Base-by-base conservation (phyloP, 345 rosid genomes). In the Lumnitzera littorea region DNA sequence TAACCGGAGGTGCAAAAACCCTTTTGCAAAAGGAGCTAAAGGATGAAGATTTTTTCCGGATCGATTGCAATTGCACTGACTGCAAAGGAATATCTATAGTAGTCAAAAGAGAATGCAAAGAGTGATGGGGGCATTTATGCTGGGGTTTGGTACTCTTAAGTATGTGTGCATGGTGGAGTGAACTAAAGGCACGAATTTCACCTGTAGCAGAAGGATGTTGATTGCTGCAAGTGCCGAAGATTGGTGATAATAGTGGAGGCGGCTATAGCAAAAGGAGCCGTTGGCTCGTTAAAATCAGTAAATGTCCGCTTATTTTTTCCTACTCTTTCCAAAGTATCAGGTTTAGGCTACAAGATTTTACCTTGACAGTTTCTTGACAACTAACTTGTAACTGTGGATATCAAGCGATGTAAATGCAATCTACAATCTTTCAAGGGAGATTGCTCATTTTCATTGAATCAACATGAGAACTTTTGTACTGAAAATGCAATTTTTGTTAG, bases 161-260 rank as follows among this genome's bases (percentile, higher is more conserved):
- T 7, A 67, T 68, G 63, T 67, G 76, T 41, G 36, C 72, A 13
- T 60, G 65, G 59, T 51, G 69, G 62, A 31, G 60, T 48, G 81
- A 60, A 16, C 57, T 61, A 0, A 27, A 27, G 31, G 41, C 53
- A 64, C 77, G 11, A 72, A 80, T 77, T 64, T 49, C 79, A n/a
- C 87, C 86, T 12, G 81, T 81, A 13, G 20, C 87, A 83, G 41
- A 81, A 83, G 84, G 50, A 53, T 84, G 55, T 56, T 77, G 51
- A 69, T 84, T 23, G 64, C 59, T 9, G 57, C 75, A 64, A 60
- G 64, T 9, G 57, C 50, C 12, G 3, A 50, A 9, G 1, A 14
- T 1, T 10, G 53, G 36, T 29, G 36, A 2, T 29, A 3, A 29
- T 29, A 1, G 36, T 29, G 36, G 36, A 29, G 3, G 36, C 1